These are phyloP conservation scores for Diaporthe nobilis DNA, from an alignment of 2,329 filamentous ascomycete species.

Conservation along the genomic window DNA sequence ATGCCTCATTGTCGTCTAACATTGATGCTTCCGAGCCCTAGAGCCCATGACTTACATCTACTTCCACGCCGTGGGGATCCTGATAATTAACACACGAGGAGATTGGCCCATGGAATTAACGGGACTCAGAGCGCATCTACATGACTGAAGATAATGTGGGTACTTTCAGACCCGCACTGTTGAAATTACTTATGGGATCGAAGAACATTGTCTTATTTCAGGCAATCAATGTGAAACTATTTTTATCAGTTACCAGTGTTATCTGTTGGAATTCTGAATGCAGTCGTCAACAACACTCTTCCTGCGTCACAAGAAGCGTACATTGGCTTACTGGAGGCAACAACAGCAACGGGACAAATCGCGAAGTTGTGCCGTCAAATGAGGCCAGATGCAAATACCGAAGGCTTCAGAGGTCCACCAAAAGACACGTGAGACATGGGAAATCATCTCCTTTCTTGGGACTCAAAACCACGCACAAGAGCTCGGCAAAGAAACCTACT, in stretches of 20 bases:
- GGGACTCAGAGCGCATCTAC: not conserved
- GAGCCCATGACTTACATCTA: not conserved
- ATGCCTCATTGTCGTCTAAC: not conserved
- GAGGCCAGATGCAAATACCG: not conserved
- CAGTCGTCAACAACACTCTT: not conserved
- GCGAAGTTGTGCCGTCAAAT: no score
- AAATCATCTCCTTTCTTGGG: not conserved
- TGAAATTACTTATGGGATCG: conserved; percentile 13
- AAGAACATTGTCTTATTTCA: not conserved
- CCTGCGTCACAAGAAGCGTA: no score
- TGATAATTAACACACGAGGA: conserved; percentile 10
- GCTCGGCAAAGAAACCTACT: not conserved
- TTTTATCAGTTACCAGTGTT: not conserved
- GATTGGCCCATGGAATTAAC: not conserved
- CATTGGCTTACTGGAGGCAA: not conserved
- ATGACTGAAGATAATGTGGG: conserved; percentile 4
- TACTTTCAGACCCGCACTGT: not conserved
- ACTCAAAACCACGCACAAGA: not conserved
- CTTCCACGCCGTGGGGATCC: not conserved
- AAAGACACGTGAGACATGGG: not conserved
- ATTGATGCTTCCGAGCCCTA: not conserved
- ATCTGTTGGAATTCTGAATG: not conserved
- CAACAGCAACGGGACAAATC: not conserved
- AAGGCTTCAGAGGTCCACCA: not conserved
- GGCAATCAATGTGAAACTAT: conserved; percentile 4